phyloP scores from a whole-genome alignment of 2,329 filamentous ascomycete genomes.

The Diplocarpon rosae region DNA sequence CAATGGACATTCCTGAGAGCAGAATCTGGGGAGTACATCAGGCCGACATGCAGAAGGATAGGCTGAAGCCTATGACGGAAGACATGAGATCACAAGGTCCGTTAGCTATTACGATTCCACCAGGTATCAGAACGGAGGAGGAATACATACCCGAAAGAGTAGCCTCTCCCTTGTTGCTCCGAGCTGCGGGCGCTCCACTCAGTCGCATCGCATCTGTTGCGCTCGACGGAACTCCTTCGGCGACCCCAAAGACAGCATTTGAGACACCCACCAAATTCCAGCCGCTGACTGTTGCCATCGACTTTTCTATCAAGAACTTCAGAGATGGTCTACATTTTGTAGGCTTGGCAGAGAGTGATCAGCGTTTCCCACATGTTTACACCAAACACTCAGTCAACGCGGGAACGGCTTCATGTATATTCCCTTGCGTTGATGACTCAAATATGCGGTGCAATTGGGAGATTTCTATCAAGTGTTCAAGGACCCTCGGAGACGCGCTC shows the following conservation, averaged over 20 bases:
- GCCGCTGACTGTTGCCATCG: conserved; percentile 55
- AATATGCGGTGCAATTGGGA: conserved; percentile 77
- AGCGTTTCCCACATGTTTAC: conserved; percentile 82
- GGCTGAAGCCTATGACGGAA: conserved; percentile 33
- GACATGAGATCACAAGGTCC: conserved; percentile 39
- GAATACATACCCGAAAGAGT: conserved; percentile 40
- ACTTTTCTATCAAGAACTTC: conserved; percentile 65
- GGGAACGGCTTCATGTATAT: conserved; percentile 73
- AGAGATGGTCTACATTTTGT: conserved; percentile 89
- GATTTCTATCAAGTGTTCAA: conserved; percentile 74
- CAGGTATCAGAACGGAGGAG: conserved; percentile 48
- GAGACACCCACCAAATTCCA: conserved; percentile 37
- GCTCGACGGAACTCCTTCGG: conserved; percentile 28
- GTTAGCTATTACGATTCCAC: conserved; percentile 47
- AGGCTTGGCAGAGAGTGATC: conserved; percentile 68
- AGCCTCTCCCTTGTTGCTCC: conserved; percentile 33
- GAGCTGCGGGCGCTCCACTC: conserved; percentile 25
- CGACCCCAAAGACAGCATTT: conserved; percentile 26
- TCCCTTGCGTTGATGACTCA: conserved; percentile 85
- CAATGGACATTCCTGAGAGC: conserved; percentile 47
- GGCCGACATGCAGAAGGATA: conserved; percentile 63
- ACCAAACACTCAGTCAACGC: conserved; percentile 71
- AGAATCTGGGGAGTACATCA: conserved; percentile 60
- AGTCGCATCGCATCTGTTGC: conserved; percentile 21
- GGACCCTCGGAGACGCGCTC: conserved; percentile 72